phyloP scores from a whole-genome alignment of 305 asterid genomes.

The Rubia occidens region DNA sequence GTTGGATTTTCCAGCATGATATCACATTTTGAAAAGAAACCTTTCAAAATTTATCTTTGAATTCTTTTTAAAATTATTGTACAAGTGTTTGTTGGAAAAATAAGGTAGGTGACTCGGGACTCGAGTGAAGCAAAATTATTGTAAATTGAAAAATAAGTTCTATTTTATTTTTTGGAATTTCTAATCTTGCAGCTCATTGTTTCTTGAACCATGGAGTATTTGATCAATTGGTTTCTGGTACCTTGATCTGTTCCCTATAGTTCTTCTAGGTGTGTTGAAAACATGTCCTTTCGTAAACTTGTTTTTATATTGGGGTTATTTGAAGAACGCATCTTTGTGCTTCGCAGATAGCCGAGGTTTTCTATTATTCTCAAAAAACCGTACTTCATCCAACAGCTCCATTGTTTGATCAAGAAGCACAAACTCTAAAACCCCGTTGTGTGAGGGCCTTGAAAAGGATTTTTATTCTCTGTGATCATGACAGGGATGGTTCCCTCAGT shows the following conservation, averaged over 20 bases:
- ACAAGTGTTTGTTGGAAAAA: neutral
- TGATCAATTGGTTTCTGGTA: neutral
- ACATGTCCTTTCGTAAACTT: no score
- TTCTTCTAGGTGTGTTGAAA: neutral
- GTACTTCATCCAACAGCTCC: constrained; percentile 99
- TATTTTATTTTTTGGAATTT: neutral
- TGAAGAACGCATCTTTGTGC: neutral
- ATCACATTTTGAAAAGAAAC: neutral
- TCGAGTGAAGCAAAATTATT: neutral
- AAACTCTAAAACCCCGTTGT: constrained; percentile 86
- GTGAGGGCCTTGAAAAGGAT: constrained; percentile 94
- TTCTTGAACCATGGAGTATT: neutral
- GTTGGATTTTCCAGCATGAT: neutral
- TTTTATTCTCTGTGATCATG: constrained; percentile 84
- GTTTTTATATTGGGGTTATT: neutral
- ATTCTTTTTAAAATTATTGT: neutral
- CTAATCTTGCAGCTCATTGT: neutral
- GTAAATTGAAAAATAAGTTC: no score
- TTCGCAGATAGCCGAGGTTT: constrained; percentile 80
- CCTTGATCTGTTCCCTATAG: neutral
- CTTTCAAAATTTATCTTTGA: neutral
- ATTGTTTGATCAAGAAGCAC: constrained; percentile 91
- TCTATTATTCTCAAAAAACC: constrained; percentile 89
- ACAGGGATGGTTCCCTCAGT: constrained; percentile 96
- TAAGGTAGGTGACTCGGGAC: neutral